Conservation (phyloP, 495 filamentous ascomycete genomes). For the Pyrenula massariospora region DNA sequence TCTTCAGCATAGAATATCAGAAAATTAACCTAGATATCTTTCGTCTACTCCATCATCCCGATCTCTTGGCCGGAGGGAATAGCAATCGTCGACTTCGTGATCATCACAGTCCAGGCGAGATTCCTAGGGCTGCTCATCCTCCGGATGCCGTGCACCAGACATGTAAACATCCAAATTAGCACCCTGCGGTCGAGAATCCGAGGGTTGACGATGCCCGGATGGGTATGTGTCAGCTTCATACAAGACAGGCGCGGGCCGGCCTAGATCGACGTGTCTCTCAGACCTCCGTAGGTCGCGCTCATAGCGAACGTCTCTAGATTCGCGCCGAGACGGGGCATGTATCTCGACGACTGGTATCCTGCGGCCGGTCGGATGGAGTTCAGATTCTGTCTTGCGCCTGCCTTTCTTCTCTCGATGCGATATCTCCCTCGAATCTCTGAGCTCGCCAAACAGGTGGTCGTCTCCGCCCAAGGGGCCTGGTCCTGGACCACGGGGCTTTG, state of each 20-base stretch:
- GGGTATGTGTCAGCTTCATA: background rate
- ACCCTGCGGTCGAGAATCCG: background rate
- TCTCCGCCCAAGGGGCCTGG: conserved; percentile 37
- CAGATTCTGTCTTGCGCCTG: background rate
- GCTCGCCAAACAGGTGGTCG: conserved; percentile 24
- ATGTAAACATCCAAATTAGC: background rate
- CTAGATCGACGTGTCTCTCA: conserved; percentile 1
- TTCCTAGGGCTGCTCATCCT: background rate
- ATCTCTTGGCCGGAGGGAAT: no score
- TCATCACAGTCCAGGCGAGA: background rate
- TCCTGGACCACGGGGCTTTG: conserved; percentile 37
- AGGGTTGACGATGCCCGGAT: background rate
- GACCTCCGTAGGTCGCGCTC: conserved; percentile 18
- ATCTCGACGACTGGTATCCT: conserved; percentile 31
- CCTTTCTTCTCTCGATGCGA: background rate
- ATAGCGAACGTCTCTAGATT: conserved; percentile 46
- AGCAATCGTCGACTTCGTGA: no score
- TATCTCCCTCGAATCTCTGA: conserved; percentile 20
- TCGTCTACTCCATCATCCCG: no score
- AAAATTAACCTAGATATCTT: no score
- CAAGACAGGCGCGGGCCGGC: background rate
- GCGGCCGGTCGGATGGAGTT: background rate
- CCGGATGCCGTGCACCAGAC: background rate
- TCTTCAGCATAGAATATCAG: no score
- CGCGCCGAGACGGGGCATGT: conserved; percentile 41